Evolutionary conservation across 495 filamentous ascomycete genomes (phyloP), one percentile per base, ranked within the genome.

Genomic region (Beverwykella pulmonaria): DNA sequence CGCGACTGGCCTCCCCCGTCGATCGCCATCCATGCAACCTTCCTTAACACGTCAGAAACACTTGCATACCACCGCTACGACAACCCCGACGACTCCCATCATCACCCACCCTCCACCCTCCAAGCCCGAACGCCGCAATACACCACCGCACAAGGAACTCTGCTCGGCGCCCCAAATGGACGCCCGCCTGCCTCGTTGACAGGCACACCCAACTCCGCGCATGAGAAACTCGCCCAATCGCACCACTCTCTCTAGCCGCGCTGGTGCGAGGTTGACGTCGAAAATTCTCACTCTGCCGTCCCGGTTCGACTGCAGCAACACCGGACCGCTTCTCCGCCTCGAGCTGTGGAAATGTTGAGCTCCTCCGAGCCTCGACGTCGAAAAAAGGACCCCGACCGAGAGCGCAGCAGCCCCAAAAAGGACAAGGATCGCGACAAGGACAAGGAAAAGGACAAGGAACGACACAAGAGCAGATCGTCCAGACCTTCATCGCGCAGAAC

Each of bases 371-470:
- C 49, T 27, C 59, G 65, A 10, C 69, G 69, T 27, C 74, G 74
- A 59, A 73, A 73, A 56, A 74, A 72, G 49, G 71, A 71, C 53
- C 61, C 60, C 29, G 74, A 75, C 29, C 70, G 73, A 20, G 74
- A 77, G 23, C 67, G 69, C 19, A 67, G 62, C 59, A 68, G 64
- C 54, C 61, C 69, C 19, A 66, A 61, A 44, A 68, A 65, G 64
- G 64, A 68, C 68, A 68, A 65, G 60, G 69, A 72, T 44, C 47
- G 55, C 22, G 69, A 71, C 46, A 57, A 65, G 36, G 69, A 71
- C 46, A 57, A 68, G 36, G 69, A 71, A 30, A 57, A 68, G 36
- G 39, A 58, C 17, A 63, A 59, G 46, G 61, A 69, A 22, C 52
- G 66, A 4, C 53, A 65, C 53, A 64, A 58, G 53, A 55, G 49